Conservation (phyloP, 2,329 filamentous ascomycete genomes). For the Coniochaeta hoffmannii region DNA sequence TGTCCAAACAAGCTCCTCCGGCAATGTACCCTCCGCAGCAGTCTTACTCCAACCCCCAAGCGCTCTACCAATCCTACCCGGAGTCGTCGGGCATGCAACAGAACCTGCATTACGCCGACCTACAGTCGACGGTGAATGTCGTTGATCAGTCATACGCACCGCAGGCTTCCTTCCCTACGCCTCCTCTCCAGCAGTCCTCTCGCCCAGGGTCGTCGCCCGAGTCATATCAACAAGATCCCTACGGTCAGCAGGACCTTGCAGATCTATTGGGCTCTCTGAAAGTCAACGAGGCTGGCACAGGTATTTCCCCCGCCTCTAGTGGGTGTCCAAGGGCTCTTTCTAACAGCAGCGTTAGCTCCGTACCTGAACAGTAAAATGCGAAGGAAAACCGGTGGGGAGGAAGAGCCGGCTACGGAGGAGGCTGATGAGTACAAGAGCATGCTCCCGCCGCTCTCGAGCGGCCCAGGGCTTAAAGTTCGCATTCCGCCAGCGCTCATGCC, state of each 20-base stretch:
- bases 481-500: slow-evolving; percentile 95
- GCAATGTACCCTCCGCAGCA: slow-evolving; percentile 41
- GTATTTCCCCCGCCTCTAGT: slow-evolving; percentile 40
- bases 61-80: slow-evolving; percentile 40
- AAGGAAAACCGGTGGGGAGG: slow-evolving; percentile 28
- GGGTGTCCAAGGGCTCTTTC: not conserved
- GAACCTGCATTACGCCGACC: slow-evolving; percentile 45
- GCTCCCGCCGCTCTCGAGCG: slow-evolving; percentile 59
- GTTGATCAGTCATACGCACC: slow-evolving; percentile 44
- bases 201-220: slow-evolving; percentile 36
- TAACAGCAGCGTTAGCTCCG: slow-evolving; percentile 48
- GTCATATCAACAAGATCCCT: slow-evolving; percentile 54
- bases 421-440: slow-evolving; percentile 65
- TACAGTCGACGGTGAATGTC: slow-evolving; percentile 39
- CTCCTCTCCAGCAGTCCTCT: slow-evolving; percentile 37
- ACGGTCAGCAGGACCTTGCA: slow-evolving; percentile 63
- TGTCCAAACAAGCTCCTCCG: slow-evolving; percentile 28
- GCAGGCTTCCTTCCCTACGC: slow-evolving; percentile 45
- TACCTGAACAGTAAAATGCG: slow-evolving; percentile 64
- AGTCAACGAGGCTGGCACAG: slow-evolving; percentile 79
- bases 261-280: slow-evolving; percentile 80
- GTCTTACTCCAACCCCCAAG: slow-evolving; percentile 37
- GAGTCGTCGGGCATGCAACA: slow-evolving; percentile 37
- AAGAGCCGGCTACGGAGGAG: slow-evolving; percentile 60
- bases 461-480: slow-evolving; percentile 69